These are phyloP conservation scores for Plenodomus lindquistii DNA, from an alignment of 2,329 filamentous ascomycete species.

Conservation along the genomic window DNA sequence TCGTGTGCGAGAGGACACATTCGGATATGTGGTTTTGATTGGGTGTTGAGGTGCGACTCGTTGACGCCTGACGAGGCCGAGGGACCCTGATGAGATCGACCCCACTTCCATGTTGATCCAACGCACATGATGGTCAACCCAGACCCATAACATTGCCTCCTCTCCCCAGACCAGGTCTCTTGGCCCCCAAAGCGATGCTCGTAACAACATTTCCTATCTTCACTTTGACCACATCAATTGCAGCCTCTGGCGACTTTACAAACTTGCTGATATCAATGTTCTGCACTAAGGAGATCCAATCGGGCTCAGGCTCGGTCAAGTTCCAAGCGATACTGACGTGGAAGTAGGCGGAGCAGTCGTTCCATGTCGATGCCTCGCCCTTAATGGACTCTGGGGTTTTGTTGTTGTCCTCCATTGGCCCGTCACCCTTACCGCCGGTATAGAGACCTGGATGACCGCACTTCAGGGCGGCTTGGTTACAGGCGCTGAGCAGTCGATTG, in stretches of 20 bases:
- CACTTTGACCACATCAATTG: slow-evolving; percentile 51
- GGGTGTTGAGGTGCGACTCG: background rate
- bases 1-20: no score
- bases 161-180: slow-evolving; percentile 16
- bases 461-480: slow-evolving; percentile 64
- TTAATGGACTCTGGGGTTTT: slow-evolving; percentile 5
- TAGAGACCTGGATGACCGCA: slow-evolving; percentile 77
- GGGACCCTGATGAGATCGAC: background rate
- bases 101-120: slow-evolving; percentile 10
- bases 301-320: slow-evolving; percentile 31
- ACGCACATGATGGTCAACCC: slow-evolving; percentile 10
- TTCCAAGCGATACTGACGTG: slow-evolving; percentile 91
- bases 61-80: slow-evolving; percentile 4
- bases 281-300: slow-evolving; percentile 29
- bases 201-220: slow-evolving; percentile 51
- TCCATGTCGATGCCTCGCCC: background rate
- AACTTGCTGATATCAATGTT: slow-evolving; percentile 24
- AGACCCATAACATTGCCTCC: slow-evolving; percentile 19
- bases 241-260: slow-evolving; percentile 24
- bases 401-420: slow-evolving; percentile 27
- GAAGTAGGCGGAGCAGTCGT: slow-evolving; percentile 64
- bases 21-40: no score
- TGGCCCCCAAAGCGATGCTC: slow-evolving; percentile 33
- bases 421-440: slow-evolving; percentile 36
- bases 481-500: slow-evolving; percentile 62